These are phyloP conservation scores for Parietichytrium sp. DNA, from an alignment of 108 stramenopile genomes.

Conservation along the genomic window DNA sequence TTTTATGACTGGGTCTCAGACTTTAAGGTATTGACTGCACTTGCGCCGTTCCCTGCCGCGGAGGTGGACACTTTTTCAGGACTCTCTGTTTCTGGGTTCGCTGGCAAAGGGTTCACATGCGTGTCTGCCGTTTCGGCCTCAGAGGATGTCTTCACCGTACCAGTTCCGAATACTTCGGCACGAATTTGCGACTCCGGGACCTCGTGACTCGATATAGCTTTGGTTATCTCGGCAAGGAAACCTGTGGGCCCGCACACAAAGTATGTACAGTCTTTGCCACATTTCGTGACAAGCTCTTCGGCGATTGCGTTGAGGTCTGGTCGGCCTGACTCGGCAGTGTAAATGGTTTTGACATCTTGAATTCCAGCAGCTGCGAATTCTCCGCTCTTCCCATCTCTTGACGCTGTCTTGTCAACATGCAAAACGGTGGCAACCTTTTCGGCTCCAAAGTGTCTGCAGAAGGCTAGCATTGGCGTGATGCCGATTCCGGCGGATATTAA, in stretches of 20 bases:
- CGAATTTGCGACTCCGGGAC: background rate
- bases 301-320: background rate
- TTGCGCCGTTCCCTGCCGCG: no score
- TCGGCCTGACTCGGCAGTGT: background rate
- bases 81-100: no score
- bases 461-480: conserved; percentile 41
- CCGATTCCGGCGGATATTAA: conserved; percentile 46
- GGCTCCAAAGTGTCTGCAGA: background rate
- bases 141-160: background rate
- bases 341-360: background rate
- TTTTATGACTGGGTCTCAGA: no score
- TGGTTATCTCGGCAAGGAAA: background rate
- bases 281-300: background rate
- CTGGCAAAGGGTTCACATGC: no score
- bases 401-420: background rate
- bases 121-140: background rate
- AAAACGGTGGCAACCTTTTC: background rate
- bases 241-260: background rate
- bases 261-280: background rate
- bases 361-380: background rate
- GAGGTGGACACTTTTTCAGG: no score
- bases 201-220: no score
- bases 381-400: background rate
- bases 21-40: no score
- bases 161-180: conserved; percentile 10